Evolutionary conservation across 2,329 filamentous ascomycete species (phyloP).

Genomic region (Fusarium vanettenii): DNA sequence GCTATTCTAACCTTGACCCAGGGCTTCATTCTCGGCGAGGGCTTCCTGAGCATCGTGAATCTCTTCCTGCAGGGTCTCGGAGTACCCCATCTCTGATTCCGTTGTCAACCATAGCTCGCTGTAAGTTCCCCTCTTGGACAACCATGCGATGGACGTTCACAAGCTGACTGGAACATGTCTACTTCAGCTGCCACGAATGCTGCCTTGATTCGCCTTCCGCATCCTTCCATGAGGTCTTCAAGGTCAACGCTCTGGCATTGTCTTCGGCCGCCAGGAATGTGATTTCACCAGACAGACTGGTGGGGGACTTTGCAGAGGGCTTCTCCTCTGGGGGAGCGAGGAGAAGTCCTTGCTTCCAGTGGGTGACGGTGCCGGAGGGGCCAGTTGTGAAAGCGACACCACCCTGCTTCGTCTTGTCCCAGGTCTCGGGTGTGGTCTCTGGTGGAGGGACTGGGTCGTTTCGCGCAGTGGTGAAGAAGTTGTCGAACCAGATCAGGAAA

Average conservation of each 20-base stretch:
- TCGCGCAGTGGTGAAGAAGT: slow-evolving; percentile 80
- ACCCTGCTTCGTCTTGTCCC: slow-evolving; percentile 66
- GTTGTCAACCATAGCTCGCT: background rate
- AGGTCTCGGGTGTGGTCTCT: slow-evolving; percentile 70
- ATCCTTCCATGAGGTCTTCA: slow-evolving; percentile 72
- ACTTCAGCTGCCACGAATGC: slow-evolving; percentile 65
- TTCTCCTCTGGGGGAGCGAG: slow-evolving; percentile 71
- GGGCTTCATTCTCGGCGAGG: slow-evolving; percentile 93
- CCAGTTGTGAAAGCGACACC: slow-evolving; percentile 91
- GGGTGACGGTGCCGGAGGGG: slow-evolving; percentile 79
- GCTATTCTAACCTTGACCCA: slow-evolving; percentile 42
- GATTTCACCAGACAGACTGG: slow-evolving; percentile 73
- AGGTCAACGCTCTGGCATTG: slow-evolving; percentile 75
- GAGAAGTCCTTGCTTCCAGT: slow-evolving; percentile 90
- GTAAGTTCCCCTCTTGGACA: background rate
- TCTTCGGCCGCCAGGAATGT: slow-evolving; percentile 76
- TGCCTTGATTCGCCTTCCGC: slow-evolving; percentile 54
- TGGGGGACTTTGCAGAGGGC: slow-evolving; percentile 58
- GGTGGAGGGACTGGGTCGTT: slow-evolving; percentile 61
- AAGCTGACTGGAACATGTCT: slow-evolving; percentile 18
- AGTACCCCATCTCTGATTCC: slow-evolving; percentile 75
- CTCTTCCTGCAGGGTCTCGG: slow-evolving; percentile 80
- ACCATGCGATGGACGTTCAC: background rate
- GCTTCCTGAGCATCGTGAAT: slow-evolving; percentile 91
- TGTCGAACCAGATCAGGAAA: slow-evolving; percentile 94